Evolutionary conservation across 495 filamentous ascomycete genomes (phyloP).

Genomic region (Oidiodendron maius): DNA sequence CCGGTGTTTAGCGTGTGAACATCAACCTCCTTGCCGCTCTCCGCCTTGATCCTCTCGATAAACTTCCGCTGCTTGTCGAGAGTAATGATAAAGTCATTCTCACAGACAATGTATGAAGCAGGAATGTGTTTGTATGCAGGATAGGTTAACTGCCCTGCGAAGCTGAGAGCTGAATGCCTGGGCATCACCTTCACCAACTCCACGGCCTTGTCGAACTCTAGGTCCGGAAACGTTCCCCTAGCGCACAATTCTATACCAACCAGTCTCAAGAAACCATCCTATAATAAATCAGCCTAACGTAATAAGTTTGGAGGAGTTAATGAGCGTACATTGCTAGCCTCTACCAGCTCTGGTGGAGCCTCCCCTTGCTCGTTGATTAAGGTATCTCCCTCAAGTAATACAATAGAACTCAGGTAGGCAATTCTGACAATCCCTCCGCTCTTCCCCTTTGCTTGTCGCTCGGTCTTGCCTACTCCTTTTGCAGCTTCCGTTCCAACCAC

Average conservation of each 20-base stretch:
- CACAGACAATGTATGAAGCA: conserved; percentile 41
- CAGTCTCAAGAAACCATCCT: background rate
- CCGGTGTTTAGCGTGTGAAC: conserved; percentile 23
- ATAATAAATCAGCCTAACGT: background rate
- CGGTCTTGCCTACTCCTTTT: conserved; percentile 33
- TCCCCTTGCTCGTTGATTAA: conserved; percentile 3
- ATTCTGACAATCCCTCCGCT: conserved; percentile 33
- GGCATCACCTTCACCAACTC: conserved; percentile 8
- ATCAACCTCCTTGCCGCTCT: conserved; percentile 29
- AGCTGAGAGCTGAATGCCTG: conserved; percentile 25
- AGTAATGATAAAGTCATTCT: conserved; percentile 35
- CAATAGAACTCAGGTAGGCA: conserved; percentile 30
- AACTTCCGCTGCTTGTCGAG: conserved; percentile 27
- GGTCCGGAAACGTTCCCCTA: conserved; percentile 18
- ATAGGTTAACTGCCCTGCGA: conserved; percentile 27
- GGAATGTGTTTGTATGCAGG: conserved; percentile 41
- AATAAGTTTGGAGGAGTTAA: background rate
- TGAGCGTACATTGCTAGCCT: background rate
- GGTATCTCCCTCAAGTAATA: conserved; percentile 17
- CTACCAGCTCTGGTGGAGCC: conserved; percentile 1
- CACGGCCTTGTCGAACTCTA: conserved; percentile 6
- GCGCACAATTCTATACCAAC: conserved; percentile 7
- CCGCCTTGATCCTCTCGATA: conserved; percentile 28
- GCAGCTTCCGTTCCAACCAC: conserved; percentile 3
- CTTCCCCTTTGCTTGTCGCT: conserved; percentile 31